Evolutionary conservation across 202 grass and related monocot species (phyloP), one percentile per base, ranked within the genome.

Genomic region (Tripidium arundinaceum): DNA sequence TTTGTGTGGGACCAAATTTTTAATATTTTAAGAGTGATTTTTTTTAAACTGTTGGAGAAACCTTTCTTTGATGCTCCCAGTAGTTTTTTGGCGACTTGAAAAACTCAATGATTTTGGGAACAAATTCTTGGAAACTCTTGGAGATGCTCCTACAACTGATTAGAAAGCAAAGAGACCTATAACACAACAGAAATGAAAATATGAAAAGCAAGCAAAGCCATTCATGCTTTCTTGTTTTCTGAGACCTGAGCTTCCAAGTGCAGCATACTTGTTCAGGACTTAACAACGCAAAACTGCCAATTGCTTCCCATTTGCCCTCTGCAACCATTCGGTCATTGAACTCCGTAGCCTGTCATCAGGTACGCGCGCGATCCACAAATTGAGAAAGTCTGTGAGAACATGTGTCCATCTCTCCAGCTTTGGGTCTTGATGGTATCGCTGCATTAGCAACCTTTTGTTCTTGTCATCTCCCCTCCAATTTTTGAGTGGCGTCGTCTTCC

Each of bases 221-320:
- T 25, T 14, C 21, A 8, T 43, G 11, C 21, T 25, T 25, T 24
- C 36, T 40, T 68, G 39, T 70, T 69, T 42, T 0, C 5, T 3
- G 21, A 68, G 21, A 42, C 5, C 65, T 2, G 1, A n/a, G 3
- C 8, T 12, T 11, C 19, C 3, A 2, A 65, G 29, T 38, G 3
- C 9, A 68, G 37, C 18, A n/a, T 65, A 36, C 8, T 34, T 39
- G 18, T 47, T 47, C 49, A 69, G 21, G 21, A 45, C 4, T 18
- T 9, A 70, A 28, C 3, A 27, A 0, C 8, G n/a, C 40, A 43
- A 7, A 43, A 4, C 65, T 26, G 37, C 8, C 59, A 62, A 22
- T 14, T 77, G 16, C 74, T 63, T 77, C 41, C 65, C 61, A 25
- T 78, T 11, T 3, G 42, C 75, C 75, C 45, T 78, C 14, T 24